Base-by-base conservation (phyloP, 257 asterid species). In the Solanum ossicruentum region DNA sequence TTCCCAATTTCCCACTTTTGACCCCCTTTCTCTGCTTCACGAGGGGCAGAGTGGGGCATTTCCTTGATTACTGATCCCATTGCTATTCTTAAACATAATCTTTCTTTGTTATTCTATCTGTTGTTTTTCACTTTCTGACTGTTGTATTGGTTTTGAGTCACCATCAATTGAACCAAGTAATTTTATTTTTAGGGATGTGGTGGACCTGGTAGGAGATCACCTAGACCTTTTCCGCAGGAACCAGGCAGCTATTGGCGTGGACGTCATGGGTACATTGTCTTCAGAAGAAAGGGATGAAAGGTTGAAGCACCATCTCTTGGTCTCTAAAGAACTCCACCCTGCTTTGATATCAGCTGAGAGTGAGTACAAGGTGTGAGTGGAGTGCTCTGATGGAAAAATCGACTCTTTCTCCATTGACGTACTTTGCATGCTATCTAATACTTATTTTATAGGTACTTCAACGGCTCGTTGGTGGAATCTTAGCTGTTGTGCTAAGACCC, bases 331-430 rank as follows among this genome's bases (percentile, higher is more conserved):
- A 90, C 99, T 97, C 87, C 99, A 97, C 89, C 99, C 99, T 83
- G 99, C 99, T 83, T 88, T 97, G 93, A 89, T 94, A 88, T 94
- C 99, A 86, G 83, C 99, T 72, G 99, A 97, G 91, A 87, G 97
- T 94, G 99, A 97, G 98, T 95, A 97, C 97, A 97, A 97, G 99
- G 99, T 97, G 96, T 92, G 92, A 73, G 89, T 88, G 88, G 92
- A 87, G 95, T 87, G 91, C 85, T 92, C 92, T 92, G 58, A 81
- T 89, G 85, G 88, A 90, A 84, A 88, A 32, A 72, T 77, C 69
- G 51, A 83, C 89, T 77, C 84, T 87, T 84, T 51, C 39, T 81
- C 80, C 12, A 28, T 49, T 85, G 79, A 72, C 71, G 58, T 85
- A 13, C 60, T 77, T 79, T 83, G 86, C 83, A 12, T 85, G 86